These are phyloP conservation scores for Trichoderma aggressivum DNA, from an alignment of 2,329 filamentous ascomycete genomes.

Conservation along the genomic window DNA sequence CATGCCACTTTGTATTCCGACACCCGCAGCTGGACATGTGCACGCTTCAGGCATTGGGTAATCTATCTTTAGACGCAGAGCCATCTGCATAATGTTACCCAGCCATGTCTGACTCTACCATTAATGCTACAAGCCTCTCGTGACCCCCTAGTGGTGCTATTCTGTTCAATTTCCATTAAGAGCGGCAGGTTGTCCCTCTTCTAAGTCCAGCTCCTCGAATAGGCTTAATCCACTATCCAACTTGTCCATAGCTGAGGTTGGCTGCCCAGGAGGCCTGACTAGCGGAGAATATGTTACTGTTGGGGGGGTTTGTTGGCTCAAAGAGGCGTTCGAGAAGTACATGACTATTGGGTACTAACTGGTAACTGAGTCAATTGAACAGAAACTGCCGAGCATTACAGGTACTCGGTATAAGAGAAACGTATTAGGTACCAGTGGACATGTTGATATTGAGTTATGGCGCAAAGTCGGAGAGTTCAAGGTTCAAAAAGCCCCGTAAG, in stretches of 20 bases:
- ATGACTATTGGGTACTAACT: not conserved
- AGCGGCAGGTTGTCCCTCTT: not conserved
- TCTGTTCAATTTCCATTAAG: not conserved
- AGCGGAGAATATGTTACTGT: not conserved
- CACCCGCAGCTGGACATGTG: not conserved
- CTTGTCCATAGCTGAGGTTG: not conserved
- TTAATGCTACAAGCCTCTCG: not conserved
- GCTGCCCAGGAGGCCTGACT: not conserved
- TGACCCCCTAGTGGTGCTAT: not conserved
- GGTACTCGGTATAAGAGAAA: not conserved
- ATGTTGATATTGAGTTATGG: not conserved
- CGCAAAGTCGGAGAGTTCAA: not conserved
- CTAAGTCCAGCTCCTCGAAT: not conserved
- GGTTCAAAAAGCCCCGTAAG: not conserved
- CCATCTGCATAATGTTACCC: not conserved
- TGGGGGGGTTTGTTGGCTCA: not conserved
- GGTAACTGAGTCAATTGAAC: not conserved
- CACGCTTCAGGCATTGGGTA: not conserved
- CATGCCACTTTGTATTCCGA: not conserved
- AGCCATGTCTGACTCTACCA: not conserved
- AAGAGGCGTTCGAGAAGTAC: not conserved
- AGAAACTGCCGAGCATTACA: not conserved
- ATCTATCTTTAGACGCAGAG: not conserved
- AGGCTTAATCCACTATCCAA: not conserved
- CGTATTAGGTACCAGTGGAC: not conserved